Conservation (phyloP, 139 green algal genomes). For the Coelastrella sp. region DNA sequence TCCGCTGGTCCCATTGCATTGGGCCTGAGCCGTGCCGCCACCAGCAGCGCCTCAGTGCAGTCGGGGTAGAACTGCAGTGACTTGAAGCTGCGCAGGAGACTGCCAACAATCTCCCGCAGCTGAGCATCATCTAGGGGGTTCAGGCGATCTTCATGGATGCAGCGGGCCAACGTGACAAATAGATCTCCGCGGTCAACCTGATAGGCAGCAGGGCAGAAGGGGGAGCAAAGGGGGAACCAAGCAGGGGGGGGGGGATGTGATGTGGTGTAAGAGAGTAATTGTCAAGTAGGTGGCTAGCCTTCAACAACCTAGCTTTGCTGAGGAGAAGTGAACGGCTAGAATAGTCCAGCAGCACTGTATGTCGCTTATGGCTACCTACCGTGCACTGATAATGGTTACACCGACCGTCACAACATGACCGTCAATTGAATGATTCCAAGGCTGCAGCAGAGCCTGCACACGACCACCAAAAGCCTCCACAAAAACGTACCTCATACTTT, state of each 20-base stretch:
- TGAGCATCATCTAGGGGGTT: slow-evolving; percentile 9
- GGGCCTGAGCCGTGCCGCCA: slow-evolving; percentile 18
- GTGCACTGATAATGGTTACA: too few species aligned
- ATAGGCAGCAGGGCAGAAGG: background rate
- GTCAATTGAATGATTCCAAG: too few species aligned
- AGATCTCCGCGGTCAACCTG: slow-evolving; percentile 48
- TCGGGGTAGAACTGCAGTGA: slow-evolving; percentile 49
- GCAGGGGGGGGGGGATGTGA: too few species aligned
- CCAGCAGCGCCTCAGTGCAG: slow-evolving; percentile 45
- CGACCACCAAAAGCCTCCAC: background rate
- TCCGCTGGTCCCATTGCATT: slow-evolving; percentile 5
- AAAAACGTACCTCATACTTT: slow-evolving; percentile 37
- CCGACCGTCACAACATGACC: too few species aligned
- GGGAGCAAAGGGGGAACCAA: too few species aligned
- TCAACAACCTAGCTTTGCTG: too few species aligned
- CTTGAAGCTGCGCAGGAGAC: slow-evolving; percentile 41
- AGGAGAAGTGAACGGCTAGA: too few species aligned
- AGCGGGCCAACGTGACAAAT: slow-evolving; percentile 39
- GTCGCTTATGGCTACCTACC: too few species aligned
- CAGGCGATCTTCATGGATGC: slow-evolving; percentile 46
- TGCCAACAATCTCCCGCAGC: slow-evolving; percentile 26
- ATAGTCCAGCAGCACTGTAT: too few species aligned
- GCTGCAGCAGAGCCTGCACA: too few species aligned
- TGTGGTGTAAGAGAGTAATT: too few species aligned
- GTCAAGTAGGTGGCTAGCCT: too few species aligned